Conservation (phyloP, 495 filamentous ascomycete genomes). For the Geoglossum glabrum region DNA sequence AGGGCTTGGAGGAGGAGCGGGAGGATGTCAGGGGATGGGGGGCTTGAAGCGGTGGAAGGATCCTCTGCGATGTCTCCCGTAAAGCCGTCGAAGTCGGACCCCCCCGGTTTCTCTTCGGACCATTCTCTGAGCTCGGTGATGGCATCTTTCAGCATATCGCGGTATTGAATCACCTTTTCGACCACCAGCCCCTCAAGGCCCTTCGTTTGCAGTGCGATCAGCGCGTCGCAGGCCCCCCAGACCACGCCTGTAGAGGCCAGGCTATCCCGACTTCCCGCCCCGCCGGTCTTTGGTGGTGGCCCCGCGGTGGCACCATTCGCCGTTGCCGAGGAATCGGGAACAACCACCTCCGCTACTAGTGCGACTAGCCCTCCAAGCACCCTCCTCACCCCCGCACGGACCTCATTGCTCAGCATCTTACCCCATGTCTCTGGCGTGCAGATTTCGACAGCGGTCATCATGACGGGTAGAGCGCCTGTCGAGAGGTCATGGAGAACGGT, state of each 20-base stretch:
- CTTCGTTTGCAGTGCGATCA: constrained; percentile 35
- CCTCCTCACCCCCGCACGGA: constrained; percentile 16
- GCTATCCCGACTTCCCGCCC: constrained; percentile 9
- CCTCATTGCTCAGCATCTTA: constrained; percentile 33
- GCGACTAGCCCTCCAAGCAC: constrained; percentile 21
- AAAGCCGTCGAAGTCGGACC: constrained; percentile 31
- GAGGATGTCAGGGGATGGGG: neutral
- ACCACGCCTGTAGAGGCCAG: constrained; percentile 33
- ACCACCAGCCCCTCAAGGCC: constrained; percentile 44
- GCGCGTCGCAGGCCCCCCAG: constrained; percentile 54
- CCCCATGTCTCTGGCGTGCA: constrained; percentile 38
- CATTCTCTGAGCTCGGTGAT: constrained; percentile 71
- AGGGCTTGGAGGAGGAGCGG: neutral
- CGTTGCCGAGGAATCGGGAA: constrained; percentile 7
- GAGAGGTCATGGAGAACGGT: constrained; percentile 46
- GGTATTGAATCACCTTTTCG: constrained; percentile 41
- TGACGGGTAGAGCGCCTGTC: constrained; percentile 43
- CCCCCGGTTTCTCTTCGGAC: constrained; percentile 31
- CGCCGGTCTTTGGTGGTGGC: constrained; percentile 11
- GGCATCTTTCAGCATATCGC: constrained; percentile 57
- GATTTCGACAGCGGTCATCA: constrained; percentile 47
- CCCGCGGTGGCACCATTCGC: constrained; percentile 7
- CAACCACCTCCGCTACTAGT: constrained; percentile 20
- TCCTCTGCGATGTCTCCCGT: too few species aligned
- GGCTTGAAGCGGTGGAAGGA: constrained; percentile 19